These are phyloP conservation scores for Coprinellus aureogranulatus DNA, from an alignment of 768 basidiomycete species.

Conservation along the genomic window DNA sequence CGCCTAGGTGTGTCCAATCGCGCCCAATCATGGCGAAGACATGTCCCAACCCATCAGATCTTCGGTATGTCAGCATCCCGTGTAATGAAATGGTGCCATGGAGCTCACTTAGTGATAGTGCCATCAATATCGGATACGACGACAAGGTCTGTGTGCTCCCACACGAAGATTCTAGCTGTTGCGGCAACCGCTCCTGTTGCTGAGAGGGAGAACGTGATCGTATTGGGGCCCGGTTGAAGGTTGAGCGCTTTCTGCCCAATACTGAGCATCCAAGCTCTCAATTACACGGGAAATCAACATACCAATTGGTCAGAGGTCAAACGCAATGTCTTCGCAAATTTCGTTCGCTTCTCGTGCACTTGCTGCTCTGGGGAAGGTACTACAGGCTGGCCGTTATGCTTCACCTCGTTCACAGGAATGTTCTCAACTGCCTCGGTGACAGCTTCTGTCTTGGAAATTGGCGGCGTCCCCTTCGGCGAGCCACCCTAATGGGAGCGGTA, in stretches of 20 bases:
- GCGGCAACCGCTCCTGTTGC: conserved; percentile 80
- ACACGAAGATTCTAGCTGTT: conserved; percentile 90
- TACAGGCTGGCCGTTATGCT: conserved; percentile 12
- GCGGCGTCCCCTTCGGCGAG: neutral
- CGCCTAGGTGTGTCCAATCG: conserved; percentile 97
- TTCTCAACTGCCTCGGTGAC: conserved; percentile 1
- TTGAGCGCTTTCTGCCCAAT: conserved; percentile 74
- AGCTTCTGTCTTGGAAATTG: neutral
- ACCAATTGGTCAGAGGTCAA: conserved; percentile 94
- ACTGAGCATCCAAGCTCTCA: neutral
- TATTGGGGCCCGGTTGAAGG: conserved; percentile 83
- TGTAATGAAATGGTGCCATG: neutral
- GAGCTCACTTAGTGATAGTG: conserved; percentile 90
- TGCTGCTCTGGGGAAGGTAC: conserved; percentile 13
- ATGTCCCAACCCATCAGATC: conserved; percentile 94
- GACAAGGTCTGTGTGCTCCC: conserved; percentile 87
- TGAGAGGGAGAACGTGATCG: conserved; percentile 90
- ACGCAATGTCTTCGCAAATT: conserved; percentile 88
- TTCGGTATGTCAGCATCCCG: conserved; percentile 25
- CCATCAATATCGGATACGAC: conserved; percentile 98
- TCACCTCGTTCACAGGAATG: conserved; percentile 4
- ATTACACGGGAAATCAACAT: conserved; percentile 21
- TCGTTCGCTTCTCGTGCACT: conserved; percentile 30
- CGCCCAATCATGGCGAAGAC: conserved; percentile 97
- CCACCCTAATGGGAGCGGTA: too few species aligned